phyloP scores from a whole-genome alignment of 768 basidiomycete genomes.

The Dendrothele bispora region DNA sequence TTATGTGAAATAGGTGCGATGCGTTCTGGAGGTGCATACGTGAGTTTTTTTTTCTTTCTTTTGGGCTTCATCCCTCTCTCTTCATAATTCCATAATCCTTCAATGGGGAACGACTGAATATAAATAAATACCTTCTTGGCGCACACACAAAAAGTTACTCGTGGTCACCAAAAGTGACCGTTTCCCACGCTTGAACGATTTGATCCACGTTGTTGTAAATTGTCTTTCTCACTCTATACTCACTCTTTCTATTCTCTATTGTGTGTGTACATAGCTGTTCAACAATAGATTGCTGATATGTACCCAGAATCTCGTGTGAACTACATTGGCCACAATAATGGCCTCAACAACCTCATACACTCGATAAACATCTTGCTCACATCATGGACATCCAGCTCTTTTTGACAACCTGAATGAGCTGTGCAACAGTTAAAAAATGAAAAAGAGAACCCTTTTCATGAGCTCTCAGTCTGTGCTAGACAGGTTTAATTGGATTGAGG shows the following conservation, averaged over 20 bases:
- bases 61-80: neutral
- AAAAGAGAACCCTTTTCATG: slow-evolving; percentile 13
- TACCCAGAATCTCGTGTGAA: slow-evolving; percentile 20
- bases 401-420: slow-evolving; percentile 14
- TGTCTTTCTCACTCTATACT: neutral
- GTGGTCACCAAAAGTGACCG: neutral
- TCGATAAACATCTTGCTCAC: slow-evolving; percentile 20
- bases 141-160: too few species aligned
- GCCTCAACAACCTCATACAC: slow-evolving; percentile 21
- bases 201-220: neutral
- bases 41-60: slow-evolving; percentile 28
- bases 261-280: neutral
- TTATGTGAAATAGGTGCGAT: slow-evolving; percentile 79
- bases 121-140: too few species aligned
- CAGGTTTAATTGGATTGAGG: slow-evolving; percentile 29
- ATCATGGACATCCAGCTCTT: slow-evolving; percentile 11
- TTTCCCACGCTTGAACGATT: neutral
- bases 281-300: neutral
- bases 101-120: too few species aligned
- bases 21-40: slow-evolving; percentile 85
- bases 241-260: neutral
- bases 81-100: too few species aligned
- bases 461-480: slow-evolving; percentile 31
- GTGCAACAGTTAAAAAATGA: slow-evolving; percentile 15
- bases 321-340: slow-evolving; percentile 13